These are phyloP conservation scores for Cucumis sativus DNA, from an alignment of 306 rosid species.

Conservation along the genomic window Cucumber_9930_V3 NC_026661.2:19789501-19790000, in stretches of 20 bases:
- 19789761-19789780: conserved; percentile 16
- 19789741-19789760: conserved; percentile 20
- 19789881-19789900: conserved; percentile 3
- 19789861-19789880: conserved; percentile 6
- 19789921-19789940: neutral
- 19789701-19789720: conserved; percentile 31
- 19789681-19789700: conserved; percentile 28
- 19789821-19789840: neutral
- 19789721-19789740: conserved; percentile 18
- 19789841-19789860: conserved; percentile 6
- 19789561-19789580: conserved; percentile 23
- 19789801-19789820: conserved; percentile 1
- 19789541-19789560: conserved; percentile 32
- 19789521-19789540: conserved; percentile 40
- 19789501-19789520: conserved; percentile 39
- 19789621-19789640: conserved; percentile 29
- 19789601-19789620: conserved; percentile 28
- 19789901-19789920: conserved; percentile 5
- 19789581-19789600: conserved; percentile 35
- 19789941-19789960: too few relatives aligned
- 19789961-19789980: neutral
- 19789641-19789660: conserved; percentile 29
- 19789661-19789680: conserved; percentile 23
- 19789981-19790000: neutral
- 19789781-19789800: conserved; percentile 12